Base-by-base conservation (phyloP, 2,329 filamentous ascomycete genomes). In the Xylariaceae sp. region DNA sequence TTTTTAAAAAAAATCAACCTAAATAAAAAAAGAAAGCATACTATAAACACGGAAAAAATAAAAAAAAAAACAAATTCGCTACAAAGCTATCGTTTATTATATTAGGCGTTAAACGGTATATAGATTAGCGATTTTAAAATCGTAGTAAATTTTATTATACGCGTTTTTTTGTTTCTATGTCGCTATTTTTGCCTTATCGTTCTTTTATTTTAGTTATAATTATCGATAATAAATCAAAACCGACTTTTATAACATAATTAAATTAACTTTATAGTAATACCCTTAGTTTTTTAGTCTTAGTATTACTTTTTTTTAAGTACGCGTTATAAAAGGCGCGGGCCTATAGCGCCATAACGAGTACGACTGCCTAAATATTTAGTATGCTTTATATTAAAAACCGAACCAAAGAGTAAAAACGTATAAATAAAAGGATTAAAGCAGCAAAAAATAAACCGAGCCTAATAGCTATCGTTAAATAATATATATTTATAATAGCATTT, bases 21-120 rank as follows among this genome's bases (percentile, higher is more conserved):
- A 22, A 61, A 60, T 50, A 51, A 47, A 63, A 65, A 59, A 62
- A 54, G 55, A 60, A 65, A 51, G 16, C 18, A 41, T 40, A 6
- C n/a, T n/a, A n/a, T 47, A 22, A 14, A 13, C 13, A 5, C 49
- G 14, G 3, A 33, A 33, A 17, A 31, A 46, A 53, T 41, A 34
- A 42, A 16, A 17, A 33, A 31, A 46, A 14, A 12, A 13, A 42
- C 31, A 13, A 42, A 6, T 50, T 53, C 7, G 39, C 16, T 41
- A n/a, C 18, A 42, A 18, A 53, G 47, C 43, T n/a, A 14, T 38
- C 16, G 40, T 51, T 16, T 47, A 42, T 51, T 43, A 6, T 51
- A 51, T 41, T 38, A 51, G 13, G 22, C 44, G 34, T 47, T 36
- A 5, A 51, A n/a, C 31, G 22, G 41, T 39, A 31, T 55, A 45